phyloP scores from a whole-genome alignment of 169 alveolate genomes.

The Eimeria maxima region DNA sequence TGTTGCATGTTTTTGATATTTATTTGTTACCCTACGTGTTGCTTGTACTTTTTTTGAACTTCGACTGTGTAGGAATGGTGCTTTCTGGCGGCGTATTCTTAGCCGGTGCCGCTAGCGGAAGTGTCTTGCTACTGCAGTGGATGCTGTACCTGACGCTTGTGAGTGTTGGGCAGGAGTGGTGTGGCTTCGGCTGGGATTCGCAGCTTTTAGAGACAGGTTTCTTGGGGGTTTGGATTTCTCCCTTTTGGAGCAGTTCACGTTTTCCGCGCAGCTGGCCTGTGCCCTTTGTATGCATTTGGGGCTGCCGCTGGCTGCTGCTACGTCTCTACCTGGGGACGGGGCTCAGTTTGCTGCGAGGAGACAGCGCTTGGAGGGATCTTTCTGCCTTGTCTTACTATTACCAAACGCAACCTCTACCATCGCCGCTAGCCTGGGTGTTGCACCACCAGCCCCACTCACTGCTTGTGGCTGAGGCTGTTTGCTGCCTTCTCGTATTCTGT shows the following conservation, averaged over 20 bases:
- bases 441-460: conserved; percentile 75
- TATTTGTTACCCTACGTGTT: no score
- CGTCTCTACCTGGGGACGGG: conserved; percentile 85
- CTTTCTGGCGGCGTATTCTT: conserved; percentile 11
- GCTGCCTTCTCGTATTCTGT: conserved; percentile 73
- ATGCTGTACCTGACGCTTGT: conserved; percentile 57
- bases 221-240: conserved; percentile 74
- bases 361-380: conserved; percentile 64
- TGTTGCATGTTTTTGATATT: no score
- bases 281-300: conserved; percentile 73
- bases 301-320: conserved; percentile 82
- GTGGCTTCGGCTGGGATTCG: conserved; percentile 81
- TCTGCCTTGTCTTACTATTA: conserved; percentile 62
- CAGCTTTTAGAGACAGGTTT: conserved; percentile 84
- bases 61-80: neutral
- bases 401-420: conserved; percentile 84
- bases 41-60: neutral
- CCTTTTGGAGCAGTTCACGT: conserved; percentile 60
- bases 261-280: conserved; percentile 82
- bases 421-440: conserved; percentile 77
- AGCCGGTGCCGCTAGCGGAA: conserved; percentile 59
- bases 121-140: conserved; percentile 75
- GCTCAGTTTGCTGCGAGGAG: conserved; percentile 72
- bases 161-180: conserved; percentile 84
- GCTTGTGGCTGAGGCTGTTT: conserved; percentile 63